Evolutionary conservation across 306 rosid species (phyloP), one percentile per base, ranked within the genome.

Genomic region (Glycine soja): DNA sequence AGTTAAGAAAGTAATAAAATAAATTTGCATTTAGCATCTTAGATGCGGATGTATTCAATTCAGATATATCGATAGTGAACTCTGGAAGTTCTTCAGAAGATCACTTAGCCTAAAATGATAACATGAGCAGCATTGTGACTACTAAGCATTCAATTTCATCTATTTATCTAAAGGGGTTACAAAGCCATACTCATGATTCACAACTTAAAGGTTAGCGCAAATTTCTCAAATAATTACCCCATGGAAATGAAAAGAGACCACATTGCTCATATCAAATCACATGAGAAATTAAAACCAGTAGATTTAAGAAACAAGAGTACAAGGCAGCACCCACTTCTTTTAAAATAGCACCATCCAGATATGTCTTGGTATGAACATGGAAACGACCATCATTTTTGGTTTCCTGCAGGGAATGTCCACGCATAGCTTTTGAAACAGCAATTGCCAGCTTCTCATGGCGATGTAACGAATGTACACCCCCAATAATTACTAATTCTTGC

Each of bases 321-420:
- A 45, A 56, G 82, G 74, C 74, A 79, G 59, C 19, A 89, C 87
- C 74, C 84, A 95, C 99, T 88, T 91, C 97, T 90, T 89, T 93
- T 81, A 95, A 93, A 78, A 95, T 84, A 71, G 99, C 97, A 19
- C 94, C 99, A 87, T 93, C 99, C 85, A 95, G 77, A 83, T 93
- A 95, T 32, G 90, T 90, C 89, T 91, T 91, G 83, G 97, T 93
- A 86, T 95, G 98, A 78, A 93, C 98, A 91, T 89, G 98, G 86
- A 93, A 95, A 79, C 96, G 97, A 0, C 98, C 99, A 77, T 95
- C 98, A 53, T 87, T 91, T 90, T 90, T 93, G 30, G 99, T 95
- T 87, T 93, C 97, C 88, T 95, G 99, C 82, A 95, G 92, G 73
- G 99, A 95, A 93, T 95, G 99, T 79, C 97, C 92, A 54, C 99